Evolutionary conservation across 163 green algal species (phyloP), one percentile per base, ranked within the genome.

Genomic region (Volvox carteri): DNA sequence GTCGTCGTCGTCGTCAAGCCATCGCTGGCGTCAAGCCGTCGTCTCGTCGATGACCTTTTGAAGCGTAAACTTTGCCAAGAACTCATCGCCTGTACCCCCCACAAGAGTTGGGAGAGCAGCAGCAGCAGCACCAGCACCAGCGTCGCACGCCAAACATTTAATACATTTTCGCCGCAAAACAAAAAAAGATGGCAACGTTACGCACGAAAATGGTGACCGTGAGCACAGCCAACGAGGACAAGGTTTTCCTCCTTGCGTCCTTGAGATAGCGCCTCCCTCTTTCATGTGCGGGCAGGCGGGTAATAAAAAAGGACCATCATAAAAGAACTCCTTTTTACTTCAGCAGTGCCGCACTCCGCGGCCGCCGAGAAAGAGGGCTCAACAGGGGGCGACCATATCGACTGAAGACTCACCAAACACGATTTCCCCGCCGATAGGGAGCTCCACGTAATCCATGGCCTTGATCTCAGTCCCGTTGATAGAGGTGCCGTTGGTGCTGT

Each of bases 401-500:
- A 70, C 23, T 1, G n/a, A 84, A 2, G 37, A 9, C 70, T 91
- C 84, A 95, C 93, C 93, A 87, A 96, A 95, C 0, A 93, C 90
- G 41, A 96, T 75, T 56, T 94, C 90, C 7, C 54, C 70, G 14
- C 93, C 93, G 19, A 94, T 84, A 37, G 84, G 81, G 33, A 96
- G 70, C 65, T 95, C 90, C 21, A 91, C 81, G 21, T 93, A 88
- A 77, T 95, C 80, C 72, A 94, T 93, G 1, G 95, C 81, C 41
- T 91, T 74, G 39, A 97, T 81, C 90, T 97, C 94, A 70, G 94
- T 48, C 39, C 93, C 93, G 76, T 97, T 92, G 33, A 97, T 76
- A 25, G 93, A 90, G 42, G 95, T 97, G 58, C 95, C 95, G 77
- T 97, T 97, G 65, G 95, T 97, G 90, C 70, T 92, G 77, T 93